Evolutionary conservation across 2,329 filamentous ascomycete species (phyloP), one percentile per base, ranked within the genome.

Genomic region (Nakataea oryzae): DNA sequence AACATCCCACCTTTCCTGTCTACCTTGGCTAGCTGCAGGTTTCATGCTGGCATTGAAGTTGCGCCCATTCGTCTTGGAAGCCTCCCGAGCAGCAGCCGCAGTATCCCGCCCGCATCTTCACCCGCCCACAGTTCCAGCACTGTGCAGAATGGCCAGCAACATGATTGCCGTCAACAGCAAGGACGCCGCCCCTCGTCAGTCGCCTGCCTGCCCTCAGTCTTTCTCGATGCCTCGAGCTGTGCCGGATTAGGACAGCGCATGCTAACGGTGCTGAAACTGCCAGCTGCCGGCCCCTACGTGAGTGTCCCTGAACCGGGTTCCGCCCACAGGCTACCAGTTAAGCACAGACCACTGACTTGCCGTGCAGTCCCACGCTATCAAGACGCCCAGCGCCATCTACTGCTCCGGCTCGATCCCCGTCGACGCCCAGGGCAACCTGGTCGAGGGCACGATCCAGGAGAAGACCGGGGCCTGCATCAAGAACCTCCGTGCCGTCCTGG

Each of bases 401-500:
- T 85, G 82, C 78, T 87, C 85, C 14, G 85, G 85, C 62, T 84
- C 74, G 75, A 93, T 96, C 72, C 91, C 91, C 64, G 77, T 81
- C 65, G 83, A 82, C 65, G 75, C 80, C 63, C 74, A 80, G 62
- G 84, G 84, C 65, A 79, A 78, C 70, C 75, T 86, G 60, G 69
- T 86, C 58, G 76, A 82, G 71, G 85, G 83, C 66, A 79, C 78
- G 69, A 87, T 88, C 67, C 79, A 79, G 70, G 78, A 92, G 68
- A 84, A 86, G 77, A 87, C 85, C 30, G 76, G 76, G 61, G 78
- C 81, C 67, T 85, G 82, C 75, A 81, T 91, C 74, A 79, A 89
- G 76, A 96, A 96, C 77, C 84, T 97, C 71, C 83, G 88, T 74
- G 89, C 90, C 56, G 91, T 97, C 63, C 85, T 97, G 60, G 83